Evolutionary conservation across 331 rosid species (phyloP), one percentile per base, ranked within the genome.

Genomic region (Acacia concinna): DNA sequence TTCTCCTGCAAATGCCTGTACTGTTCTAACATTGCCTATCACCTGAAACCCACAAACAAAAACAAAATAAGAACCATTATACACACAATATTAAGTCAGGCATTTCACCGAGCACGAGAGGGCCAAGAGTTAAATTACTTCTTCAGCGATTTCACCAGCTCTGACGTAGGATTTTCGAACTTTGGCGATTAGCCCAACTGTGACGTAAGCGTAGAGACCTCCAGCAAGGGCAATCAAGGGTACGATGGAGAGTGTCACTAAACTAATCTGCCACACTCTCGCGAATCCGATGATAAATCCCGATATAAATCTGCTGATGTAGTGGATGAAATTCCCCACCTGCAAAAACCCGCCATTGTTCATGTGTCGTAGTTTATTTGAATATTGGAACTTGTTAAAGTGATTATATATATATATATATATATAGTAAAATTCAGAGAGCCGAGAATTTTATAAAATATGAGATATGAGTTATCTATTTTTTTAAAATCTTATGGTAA

Each of bases 101-200:
- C 41, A 37, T 51, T 60, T 35, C 23, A 25, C 37, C 12, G 35
- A 56, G 25, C 12, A 11, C 17, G 68, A 35, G 41, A 35, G 49
- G 6, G 49, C 10, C 1, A 10, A 27, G 21, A 56, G 44, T 62
- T n/a, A 66, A 70, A 30, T 73, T 68, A 94, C 99, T 97, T 96
- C 99, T 87, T 96, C 97, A 9, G 99, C 98, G 13, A 96, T 96
- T 87, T 96, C 98, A 74, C 99, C 98, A 43, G 99, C 99, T 74
- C 82, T 85, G 35, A 96, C 94, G 59, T 96, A 96, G 62, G 98
- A 91, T 78, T 96, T 93, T 46, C 98, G 70, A 63, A 88, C 84
- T 60, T 92, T 83, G 10, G 97, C 90, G 85, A 93, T 86, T 59
- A 96, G 97, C 11, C 99, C 99, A 81, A 88, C 87, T 7, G 98